Evolutionary conservation across 495 filamentous ascomycete species (phyloP).

Genomic region (Penicillium fimorum): DNA sequence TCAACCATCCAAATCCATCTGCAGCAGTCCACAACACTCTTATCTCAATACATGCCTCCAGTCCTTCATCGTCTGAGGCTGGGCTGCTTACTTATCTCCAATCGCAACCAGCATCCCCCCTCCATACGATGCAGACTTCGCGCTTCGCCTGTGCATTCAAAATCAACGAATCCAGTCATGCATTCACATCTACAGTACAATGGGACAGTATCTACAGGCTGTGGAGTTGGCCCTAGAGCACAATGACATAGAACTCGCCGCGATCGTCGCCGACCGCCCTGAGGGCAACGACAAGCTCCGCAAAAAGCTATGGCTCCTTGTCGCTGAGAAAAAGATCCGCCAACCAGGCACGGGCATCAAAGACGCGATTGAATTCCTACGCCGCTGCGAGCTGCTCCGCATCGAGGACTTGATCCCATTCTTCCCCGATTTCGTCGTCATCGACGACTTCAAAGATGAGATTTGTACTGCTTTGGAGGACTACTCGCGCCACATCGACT

Average conservation of each 20-base stretch:
- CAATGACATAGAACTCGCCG: conserved; percentile 83
- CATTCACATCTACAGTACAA: conserved; percentile 93
- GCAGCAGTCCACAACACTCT: conserved; percentile 97
- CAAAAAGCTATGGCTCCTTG: conserved; percentile 91
- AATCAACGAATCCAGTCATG: conserved; percentile 88
- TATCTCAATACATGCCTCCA: conserved; percentile 91
- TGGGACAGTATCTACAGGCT: conserved; percentile 89
- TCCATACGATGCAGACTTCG: conserved; percentile 94
- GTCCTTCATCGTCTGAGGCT: conserved; percentile 75
- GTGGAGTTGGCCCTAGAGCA: conserved; percentile 89
- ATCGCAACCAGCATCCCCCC: conserved; percentile 66
- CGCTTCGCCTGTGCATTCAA: conserved; percentile 90
- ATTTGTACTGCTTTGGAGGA: conserved; percentile 92
- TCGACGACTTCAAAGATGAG: conserved; percentile 98
- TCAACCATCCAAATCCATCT: conserved; percentile 76
- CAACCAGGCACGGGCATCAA: conserved; percentile 81
- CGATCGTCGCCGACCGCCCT: conserved; percentile 84
- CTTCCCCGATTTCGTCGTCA: conserved; percentile 98
- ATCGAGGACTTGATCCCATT: conserved; percentile 98
- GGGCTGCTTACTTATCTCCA: conserved; percentile 86
- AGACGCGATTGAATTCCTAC: conserved; percentile 89
- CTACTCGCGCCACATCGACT: conserved; percentile 86
- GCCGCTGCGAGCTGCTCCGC: conserved; percentile 82
- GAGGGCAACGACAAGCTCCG: conserved; percentile 72
- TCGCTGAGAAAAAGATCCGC: conserved; percentile 88